These are phyloP conservation scores for Aphanocladium album DNA, from an alignment of 2,329 filamentous ascomycete species.

Conservation along the genomic window DNA sequence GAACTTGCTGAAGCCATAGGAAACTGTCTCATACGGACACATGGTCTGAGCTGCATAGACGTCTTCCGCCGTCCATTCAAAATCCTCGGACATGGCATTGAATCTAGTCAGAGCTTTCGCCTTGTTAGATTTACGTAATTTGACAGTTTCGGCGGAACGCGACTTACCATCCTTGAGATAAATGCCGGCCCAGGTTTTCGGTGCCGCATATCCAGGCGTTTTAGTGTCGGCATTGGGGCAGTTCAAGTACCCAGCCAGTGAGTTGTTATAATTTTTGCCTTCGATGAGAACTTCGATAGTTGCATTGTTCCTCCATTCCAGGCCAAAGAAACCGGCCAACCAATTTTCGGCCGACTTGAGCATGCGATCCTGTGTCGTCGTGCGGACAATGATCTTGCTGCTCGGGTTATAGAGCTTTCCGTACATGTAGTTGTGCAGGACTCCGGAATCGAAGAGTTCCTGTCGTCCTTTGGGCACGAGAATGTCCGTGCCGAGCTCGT, in stretches of 20 bases:
- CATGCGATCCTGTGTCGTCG: conserved; percentile 75
- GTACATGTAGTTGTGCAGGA: conserved; percentile 69
- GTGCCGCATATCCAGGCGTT: conserved; percentile 48
- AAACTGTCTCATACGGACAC: conserved; percentile 75
- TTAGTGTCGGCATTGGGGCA: conserved; percentile 58
- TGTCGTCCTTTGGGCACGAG: conserved; percentile 68
- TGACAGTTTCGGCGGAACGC: conserved; percentile 1
- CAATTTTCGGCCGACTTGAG: conserved; percentile 73
- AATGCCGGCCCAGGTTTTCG: conserved; percentile 52
- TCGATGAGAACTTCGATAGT: conserved; percentile 72
- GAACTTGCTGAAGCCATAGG: conserved; percentile 68
- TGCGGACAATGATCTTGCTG: conserved; percentile 67
- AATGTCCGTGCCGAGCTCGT: conserved; percentile 64
- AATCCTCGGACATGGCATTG: conserved; percentile 45
- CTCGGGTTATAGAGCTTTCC: conserved; percentile 65
- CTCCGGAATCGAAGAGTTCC: conserved; percentile 63
- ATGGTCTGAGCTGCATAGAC: conserved; percentile 65
- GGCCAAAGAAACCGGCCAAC: conserved; percentile 71
- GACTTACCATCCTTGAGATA: conserved; percentile 56
- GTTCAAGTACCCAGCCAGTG: conserved; percentile 60
- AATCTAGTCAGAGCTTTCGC: conserved; percentile 55
- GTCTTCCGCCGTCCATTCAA: conserved; percentile 61
- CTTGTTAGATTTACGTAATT: not conserved
- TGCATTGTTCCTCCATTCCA: conserved; percentile 67
- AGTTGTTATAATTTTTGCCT: conserved; percentile 60